Base-by-base conservation (phyloP, 2,329 filamentous ascomycete genomes). In the Neodidymelliopsis sp. region DNA sequence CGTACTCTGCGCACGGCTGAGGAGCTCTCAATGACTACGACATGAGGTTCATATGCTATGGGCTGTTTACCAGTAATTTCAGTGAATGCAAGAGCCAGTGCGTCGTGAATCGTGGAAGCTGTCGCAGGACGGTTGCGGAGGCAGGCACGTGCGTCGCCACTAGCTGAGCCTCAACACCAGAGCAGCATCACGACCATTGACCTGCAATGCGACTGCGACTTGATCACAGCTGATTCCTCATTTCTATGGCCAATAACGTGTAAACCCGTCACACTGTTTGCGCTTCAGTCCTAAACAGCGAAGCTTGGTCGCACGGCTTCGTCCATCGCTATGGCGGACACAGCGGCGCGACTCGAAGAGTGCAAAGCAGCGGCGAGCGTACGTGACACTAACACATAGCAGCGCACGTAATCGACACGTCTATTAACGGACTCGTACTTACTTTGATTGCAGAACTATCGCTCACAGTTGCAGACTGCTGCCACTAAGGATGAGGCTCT, bases 401-500 rank as follows among this genome's bases (percentile, higher is more conserved):
- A 30, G 22, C 28, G 4, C 18, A 33, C 9, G 27, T 7, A 25
- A 33, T 9, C 18, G 15, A 36, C 12, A n/a, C 13, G 11, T 8
- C 7, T 16, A 29, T 20, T 15, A 24, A 39, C 24, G 19, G n/a
- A 47, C 37, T 34, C 29, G 29, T 31, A 61, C 63, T 65, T 57
- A 66, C 59, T 44, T 42, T 25, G 22, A 33, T 29, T 33, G 25
- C 51, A 69, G 60, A 59, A 57, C 6, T 64, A 61, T 29, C 59
- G 60, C 70, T 74, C 72, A 50, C 74, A 74, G 62, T 74, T 87
- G 61, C 71, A 77, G 51, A 67, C 71, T 52, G 76, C 83, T 27
- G 67, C 70, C 18, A 82, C 79, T 36, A 81, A 83, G 57, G 75
- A 81, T 58, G 84, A 86, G 60, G 91, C 90, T 31, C 79, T 97